Evolutionary conservation across 1,139 yeast genomes (phyloP), one percentile per base, ranked within the genome.

Genomic region (Arxiozyma slooffiae): DNA sequence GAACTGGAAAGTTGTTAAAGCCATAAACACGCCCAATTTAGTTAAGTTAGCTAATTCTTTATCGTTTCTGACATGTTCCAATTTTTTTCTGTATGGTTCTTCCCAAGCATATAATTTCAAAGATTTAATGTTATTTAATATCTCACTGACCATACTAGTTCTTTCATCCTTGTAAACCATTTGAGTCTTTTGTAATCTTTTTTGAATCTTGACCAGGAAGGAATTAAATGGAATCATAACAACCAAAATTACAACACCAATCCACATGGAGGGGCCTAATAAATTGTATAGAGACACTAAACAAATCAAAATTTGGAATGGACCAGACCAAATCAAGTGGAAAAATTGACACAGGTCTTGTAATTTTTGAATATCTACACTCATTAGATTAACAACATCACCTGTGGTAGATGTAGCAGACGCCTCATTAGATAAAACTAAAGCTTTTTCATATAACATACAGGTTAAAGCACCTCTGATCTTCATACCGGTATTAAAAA

Each of bases 61-160:
- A 51, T 89, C 87, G 61, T 90, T 88, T 75, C 99, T 83, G 39
- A 92, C 96, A 59, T 80, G 72, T 60, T 79, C 80, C 52, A 92
- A 74, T 60, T 82, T 83, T 30, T 76, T 76, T 60, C 80, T 79
- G 66, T 88, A 92, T 8, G 97, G 96, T 30, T 69, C 69, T 70
- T 92, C 98, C 98, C 98, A 92, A 4, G 95, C 96, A 62, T 92
- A 92, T 48, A 92, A 75, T 68, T 92, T 92, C 67, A 92, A 76
- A 4, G 96, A 86, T 71, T 90, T 92, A 67, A 92, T 89, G 63
- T 89, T 89, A 67, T 88, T 86, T 64, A 92, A 75, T 50, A 92
- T 87, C 67, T 92, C 98, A 53, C 89, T 82, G 53, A 90, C 85
- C 34, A 83, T 70, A 46, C 89, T 74, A 8, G 88, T 80, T 66